phyloP scores from a whole-genome alignment of 1,284 basidiomycete genomes.

The Ganoderma sinense region DNA sequence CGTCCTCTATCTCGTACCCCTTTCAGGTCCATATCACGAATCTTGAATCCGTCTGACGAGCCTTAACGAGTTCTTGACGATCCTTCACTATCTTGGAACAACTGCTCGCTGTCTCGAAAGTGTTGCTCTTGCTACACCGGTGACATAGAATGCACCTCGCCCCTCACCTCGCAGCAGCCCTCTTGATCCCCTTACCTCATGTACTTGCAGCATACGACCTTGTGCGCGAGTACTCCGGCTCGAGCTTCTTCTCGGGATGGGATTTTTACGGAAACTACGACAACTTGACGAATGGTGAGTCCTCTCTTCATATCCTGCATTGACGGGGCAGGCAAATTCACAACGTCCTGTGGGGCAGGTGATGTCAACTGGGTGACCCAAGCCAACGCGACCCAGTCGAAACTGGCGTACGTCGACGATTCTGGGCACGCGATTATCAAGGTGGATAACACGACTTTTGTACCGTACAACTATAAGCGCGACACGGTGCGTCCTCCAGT shows the following conservation, averaged over 20 bases:
- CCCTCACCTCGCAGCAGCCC: slow-evolving; percentile 5
- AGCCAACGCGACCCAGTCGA: slow-evolving; percentile 48
- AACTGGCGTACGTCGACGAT: slow-evolving; percentile 62
- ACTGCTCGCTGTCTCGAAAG: too few relatives aligned
- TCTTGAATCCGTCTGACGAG: too few relatives aligned
- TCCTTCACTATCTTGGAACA: neutral
- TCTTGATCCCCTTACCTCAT: slow-evolving; percentile 10
- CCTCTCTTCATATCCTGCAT: neutral
- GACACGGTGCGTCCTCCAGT: slow-evolving; percentile 52
- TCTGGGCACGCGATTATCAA: slow-evolving; percentile 63
- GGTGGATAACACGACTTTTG: slow-evolving; percentile 63
- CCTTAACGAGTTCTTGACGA: neutral
- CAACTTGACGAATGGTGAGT: slow-evolving; percentile 52
- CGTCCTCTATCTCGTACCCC: neutral
- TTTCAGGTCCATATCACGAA: neutral
- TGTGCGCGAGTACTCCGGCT: slow-evolving; percentile 50
- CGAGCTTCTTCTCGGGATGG: slow-evolving; percentile 60
- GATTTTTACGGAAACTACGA: slow-evolving; percentile 61
- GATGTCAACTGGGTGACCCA: slow-evolving; percentile 58
- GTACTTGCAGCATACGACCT: slow-evolving; percentile 30
- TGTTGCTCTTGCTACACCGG: neutral
- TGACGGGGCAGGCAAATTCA: neutral
- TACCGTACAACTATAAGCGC: slow-evolving; percentile 60
- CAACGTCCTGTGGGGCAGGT: slow-evolving; percentile 42
- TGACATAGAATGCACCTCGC: slow-evolving; percentile 15